Evolutionary conservation across 495 filamentous ascomycete genomes (phyloP).

Genomic region (Xylaria scruposa): DNA sequence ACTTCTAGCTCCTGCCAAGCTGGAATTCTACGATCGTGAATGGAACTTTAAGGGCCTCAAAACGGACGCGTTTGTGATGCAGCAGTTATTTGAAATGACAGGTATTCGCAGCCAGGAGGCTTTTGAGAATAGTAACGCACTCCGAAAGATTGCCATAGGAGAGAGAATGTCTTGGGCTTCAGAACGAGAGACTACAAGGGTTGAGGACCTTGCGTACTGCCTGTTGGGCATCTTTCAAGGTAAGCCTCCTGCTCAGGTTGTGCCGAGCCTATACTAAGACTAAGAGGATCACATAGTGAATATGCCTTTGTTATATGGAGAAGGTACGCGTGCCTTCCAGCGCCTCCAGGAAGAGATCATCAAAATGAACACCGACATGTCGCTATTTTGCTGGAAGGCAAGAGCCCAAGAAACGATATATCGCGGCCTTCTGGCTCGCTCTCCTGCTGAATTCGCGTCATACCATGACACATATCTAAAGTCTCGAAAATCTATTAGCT

Average conservation of each 20-base stretch:
- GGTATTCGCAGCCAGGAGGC: background rate
- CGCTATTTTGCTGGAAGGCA: conserved; percentile 1
- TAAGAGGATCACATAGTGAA: background rate
- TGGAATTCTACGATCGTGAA: conserved; percentile 37
- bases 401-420: background rate
- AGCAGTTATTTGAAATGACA: background rate
- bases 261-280: background rate
- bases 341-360: conserved; percentile 8
- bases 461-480: background rate
- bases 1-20: conserved; percentile 26
- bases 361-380: conserved; percentile 12
- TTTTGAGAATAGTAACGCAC: background rate
- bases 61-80: conserved; percentile 19
- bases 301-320: conserved; percentile 17
- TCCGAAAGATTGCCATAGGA: conserved; percentile 20
- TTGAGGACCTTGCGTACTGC: conserved; percentile 37
- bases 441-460: background rate
- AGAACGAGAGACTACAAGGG: conserved; percentile 28
- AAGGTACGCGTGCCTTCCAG: background rate
- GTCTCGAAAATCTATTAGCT: background rate
- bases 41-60: conserved; percentile 35
- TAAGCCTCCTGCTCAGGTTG: background rate
- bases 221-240: conserved; percentile 32
- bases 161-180: conserved; percentile 35
- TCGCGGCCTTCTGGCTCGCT: conserved; percentile 11